phyloP scores from a whole-genome alignment of 2,329 filamentous ascomycete genomes.

The Venturia effusa region DNA sequence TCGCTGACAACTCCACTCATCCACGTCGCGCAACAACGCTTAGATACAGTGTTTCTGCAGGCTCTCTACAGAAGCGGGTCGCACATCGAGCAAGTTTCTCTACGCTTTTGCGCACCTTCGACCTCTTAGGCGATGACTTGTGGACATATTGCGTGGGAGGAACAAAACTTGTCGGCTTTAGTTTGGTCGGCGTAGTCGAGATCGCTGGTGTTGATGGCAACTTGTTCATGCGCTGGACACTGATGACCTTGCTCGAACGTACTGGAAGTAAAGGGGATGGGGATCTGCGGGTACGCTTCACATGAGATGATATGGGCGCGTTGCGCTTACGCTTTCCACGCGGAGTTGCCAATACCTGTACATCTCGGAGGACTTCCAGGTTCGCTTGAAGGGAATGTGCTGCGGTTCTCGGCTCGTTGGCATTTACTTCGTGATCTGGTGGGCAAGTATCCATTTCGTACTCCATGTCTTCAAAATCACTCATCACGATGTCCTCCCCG shows the following conservation, averaged over 20 bases:
- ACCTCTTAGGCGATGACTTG: neutral
- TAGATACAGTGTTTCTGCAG: neutral
- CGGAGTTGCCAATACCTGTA: too few relatives aligned
- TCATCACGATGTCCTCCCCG: neutral
- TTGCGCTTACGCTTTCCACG: too few relatives aligned
- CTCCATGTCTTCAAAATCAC: neutral
- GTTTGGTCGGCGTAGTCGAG: too few relatives aligned
- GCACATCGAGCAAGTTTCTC: neutral
- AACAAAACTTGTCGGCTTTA: too few relatives aligned
- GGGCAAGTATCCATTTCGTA: neutral
- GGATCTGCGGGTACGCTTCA: too few relatives aligned
- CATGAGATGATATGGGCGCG: too few relatives aligned
- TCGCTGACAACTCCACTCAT: neutral
- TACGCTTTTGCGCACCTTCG: neutral
- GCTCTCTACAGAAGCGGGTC: neutral
- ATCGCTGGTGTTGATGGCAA: too few relatives aligned
- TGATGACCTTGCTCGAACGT: too few relatives aligned
- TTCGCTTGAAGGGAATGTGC: neutral
- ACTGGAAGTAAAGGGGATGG: too few relatives aligned
- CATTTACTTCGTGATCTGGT: neutral
- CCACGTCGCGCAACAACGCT: neutral
- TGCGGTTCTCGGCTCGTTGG: neutral
- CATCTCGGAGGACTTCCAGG: neutral
- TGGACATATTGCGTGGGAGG: too few relatives aligned
- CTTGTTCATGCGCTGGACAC: too few relatives aligned